phyloP scores from a whole-genome alignment of 306 rosid species.

The barrel medic (Medicago truncatula) region MtrunA17r5.0-ANR NC_053043.1:49501001-49501500 shows the following conservation, averaged over 20 bases:
- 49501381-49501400: conserved; percentile 9
- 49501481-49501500: conserved; percentile 25
- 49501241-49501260: background rate
- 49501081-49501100: background rate
- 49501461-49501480: conserved; percentile 18
- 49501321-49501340: background rate
- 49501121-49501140: conserved; percentile 12
- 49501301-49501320: background rate
- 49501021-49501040: background rate
- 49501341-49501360: background rate
- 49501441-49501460: conserved; percentile 7
- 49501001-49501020: background rate
- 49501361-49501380: background rate
- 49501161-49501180: conserved; percentile 5
- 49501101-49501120: conserved; percentile 17
- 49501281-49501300: conserved; percentile 6
- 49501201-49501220: background rate
- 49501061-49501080: conserved; percentile 4
- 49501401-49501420: background rate
- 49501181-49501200: conserved; percentile 5
- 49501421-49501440: background rate
- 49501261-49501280: conserved; percentile 5
- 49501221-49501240: background rate
- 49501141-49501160: conserved; percentile 3
- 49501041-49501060: conserved; percentile 2